These are phyloP conservation scores for Umbilicus rupestris DNA, from an alignment of 164 flowering plant genomes.

Conservation along the genomic window DNA sequence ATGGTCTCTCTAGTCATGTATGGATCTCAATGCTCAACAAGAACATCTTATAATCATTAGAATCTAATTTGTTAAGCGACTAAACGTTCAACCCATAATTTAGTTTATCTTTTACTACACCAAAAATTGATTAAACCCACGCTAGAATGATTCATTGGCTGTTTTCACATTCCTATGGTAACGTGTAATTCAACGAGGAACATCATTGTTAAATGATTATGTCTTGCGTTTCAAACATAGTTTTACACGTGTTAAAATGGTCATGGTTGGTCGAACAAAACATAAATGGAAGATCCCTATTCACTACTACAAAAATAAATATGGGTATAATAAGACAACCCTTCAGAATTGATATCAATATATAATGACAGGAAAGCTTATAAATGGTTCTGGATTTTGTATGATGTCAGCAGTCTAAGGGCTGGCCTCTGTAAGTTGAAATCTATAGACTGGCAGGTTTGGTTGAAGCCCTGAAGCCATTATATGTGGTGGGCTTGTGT, in stretches of 20 bases:
- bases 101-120: not conserved
- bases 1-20: not conserved
- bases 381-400: too few relatives aligned
- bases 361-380: too few relatives aligned
- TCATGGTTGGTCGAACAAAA: slow-evolving; percentile 6
- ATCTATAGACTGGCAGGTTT: too few relatives aligned
- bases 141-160: not conserved
- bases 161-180: not conserved
- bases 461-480: too few relatives aligned
- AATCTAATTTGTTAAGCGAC: not conserved
- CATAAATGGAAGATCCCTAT: not conserved
- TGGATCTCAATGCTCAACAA: not conserved
- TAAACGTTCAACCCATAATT: not conserved
- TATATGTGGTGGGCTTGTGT: too few relatives aligned
- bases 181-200: not conserved
- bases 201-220: not conserved
- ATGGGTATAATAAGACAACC: too few relatives aligned
- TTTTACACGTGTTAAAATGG: not conserved
- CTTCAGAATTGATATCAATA: too few relatives aligned
- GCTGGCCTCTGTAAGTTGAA: too few relatives aligned
- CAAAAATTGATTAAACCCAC: too few relatives aligned
- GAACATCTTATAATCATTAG: not conserved
- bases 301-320: too few relatives aligned
- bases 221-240: not conserved
- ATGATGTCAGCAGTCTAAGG: too few relatives aligned